Evolutionary conservation across 2,329 filamentous ascomycete species (phyloP).

Genomic region (Trichoderma sp.): DNA sequence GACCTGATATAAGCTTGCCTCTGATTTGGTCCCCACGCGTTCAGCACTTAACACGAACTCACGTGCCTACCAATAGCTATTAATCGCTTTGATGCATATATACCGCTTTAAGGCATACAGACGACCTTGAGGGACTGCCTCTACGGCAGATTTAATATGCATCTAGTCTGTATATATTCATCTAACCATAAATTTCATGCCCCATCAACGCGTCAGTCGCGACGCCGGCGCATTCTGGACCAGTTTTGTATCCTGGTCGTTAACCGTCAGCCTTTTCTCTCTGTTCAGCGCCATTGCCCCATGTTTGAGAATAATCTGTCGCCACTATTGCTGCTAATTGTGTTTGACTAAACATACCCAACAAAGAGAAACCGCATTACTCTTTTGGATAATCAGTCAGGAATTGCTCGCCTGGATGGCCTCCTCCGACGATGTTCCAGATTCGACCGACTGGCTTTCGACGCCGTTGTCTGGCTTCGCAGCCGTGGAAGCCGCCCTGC

Average conservation of each 20-base stretch:
- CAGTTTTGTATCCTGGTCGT: background rate
- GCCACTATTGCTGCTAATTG: background rate
- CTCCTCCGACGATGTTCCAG: conserved; percentile 52
- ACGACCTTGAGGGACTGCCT: background rate
- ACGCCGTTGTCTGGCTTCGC: conserved; percentile 68
- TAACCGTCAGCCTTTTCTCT: background rate
- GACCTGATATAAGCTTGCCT: background rate
- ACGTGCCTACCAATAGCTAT: conserved; percentile 7
- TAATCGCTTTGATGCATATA: conserved; percentile 5
- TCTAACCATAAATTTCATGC: background rate
- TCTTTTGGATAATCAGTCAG: background rate
- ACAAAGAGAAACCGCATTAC: background rate
- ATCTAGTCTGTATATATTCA: background rate
- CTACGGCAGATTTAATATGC: background rate
- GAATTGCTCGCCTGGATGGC: background rate
- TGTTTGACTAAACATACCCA: background rate
- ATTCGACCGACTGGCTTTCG: conserved; percentile 82
- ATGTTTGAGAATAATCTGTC: background rate
- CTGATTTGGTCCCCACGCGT: conserved; percentile 10
- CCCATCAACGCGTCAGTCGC: conserved; percentile 21
- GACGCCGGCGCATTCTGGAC: background rate
- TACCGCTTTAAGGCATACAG: background rate
- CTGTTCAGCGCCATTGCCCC: background rate
- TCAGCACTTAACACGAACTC: conserved; percentile 22
- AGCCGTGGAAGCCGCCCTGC: conserved; percentile 77